Base-by-base conservation (phyloP, 2,329 filamentous ascomycete genomes). In the Phyllachora maydis region DNA sequence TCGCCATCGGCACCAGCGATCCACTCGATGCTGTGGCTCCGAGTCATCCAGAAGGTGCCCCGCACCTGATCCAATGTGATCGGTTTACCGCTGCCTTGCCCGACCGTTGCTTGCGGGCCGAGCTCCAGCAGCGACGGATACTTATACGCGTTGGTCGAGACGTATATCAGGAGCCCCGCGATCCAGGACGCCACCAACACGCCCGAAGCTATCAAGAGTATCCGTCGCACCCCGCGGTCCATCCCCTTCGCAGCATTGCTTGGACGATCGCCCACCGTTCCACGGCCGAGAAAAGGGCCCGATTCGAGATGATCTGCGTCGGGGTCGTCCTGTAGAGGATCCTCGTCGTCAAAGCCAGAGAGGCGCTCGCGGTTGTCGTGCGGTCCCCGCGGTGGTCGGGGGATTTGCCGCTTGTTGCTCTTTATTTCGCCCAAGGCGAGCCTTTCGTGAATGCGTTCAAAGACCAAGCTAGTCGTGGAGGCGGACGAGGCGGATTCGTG, bases 381-480 rank as follows among this genome's bases (percentile, higher is more conserved):
- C 13, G 23, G 19, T 19, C 27, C 29, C 18, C 18, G 24, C 18
- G 14, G 35, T 27, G 33, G 31, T 29, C 25, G 25, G 3, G 28
- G 29, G 25, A 35, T 34, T 25, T 11, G 39, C 34, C 11, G 22
- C 35, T 48, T 47, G 4, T 22, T 45, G 27, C 34, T 39, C 43
- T 55, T 41, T 34, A 27, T 14, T 32, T 35, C 13, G 27, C 30
- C 19, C 30, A 20, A 9, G 6, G 16, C 37, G 14, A 52, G 45
- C 21, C 49, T 45, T 40, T 77, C 70, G 36, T 65, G 61, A 33
- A 85, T 60, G 31, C 73, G 67, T 34, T 88, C 77, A 41, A 88
- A 77, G 25, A 88, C 66, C 9, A 88, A 57, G 36, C 78, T 85
- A 4, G 74, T 82, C 8, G 78, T 85, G 16, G 78, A 88, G n/a